Base-by-base conservation (phyloP, 805 yeast genomes). In the Saturnispora diversa region DNA sequence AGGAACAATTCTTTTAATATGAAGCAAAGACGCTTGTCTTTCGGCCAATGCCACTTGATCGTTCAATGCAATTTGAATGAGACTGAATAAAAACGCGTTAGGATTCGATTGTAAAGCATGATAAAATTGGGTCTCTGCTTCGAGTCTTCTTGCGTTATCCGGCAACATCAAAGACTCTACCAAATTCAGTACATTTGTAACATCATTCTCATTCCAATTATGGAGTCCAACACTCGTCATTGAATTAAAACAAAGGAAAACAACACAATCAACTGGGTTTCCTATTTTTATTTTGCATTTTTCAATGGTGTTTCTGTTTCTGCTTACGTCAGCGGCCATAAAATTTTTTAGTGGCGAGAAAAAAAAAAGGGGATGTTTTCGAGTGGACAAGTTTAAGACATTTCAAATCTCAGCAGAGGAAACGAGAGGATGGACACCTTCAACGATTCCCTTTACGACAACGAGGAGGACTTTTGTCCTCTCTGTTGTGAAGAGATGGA, bases 401-500 rank as follows among this genome's bases (percentile, higher is more conserved):
- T n/a, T 13, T 17, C 8, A 17, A 16, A 20, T 13, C 19, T 10
- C 15, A 30, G 13, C 20, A 16, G 9, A 25, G 11, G 24, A 31
- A 2, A 36, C 19, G n/a, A 20, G 19, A 13, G 12, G 50, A 47
- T 32, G 16, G 11, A 42, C 26, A 52, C 50, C 41, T 55, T 54
- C 35, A 62, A 62, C 53, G 83, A 77, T 54, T 64, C 77, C 24
- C 77, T 78, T 50, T 69, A 79, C 31, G 94, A 84, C 51, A 47
- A 48, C 27, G 92, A 83, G 52, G 90, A 80, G 50, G 94, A 84
- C 49, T 69, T 71, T 50, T 80, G 95, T 65, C 98, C 98, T 42
- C 74, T 92, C 48, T 92, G 99, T 68, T 90, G 88, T 56, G 99
- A 92, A 64, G 97, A 92, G 59, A 80, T 92, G 87, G 99, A 92